These are phyloP conservation scores for Boletus insuetus DNA, from an alignment of 768 basidiomycete genomes.

Conservation along the genomic window DNA sequence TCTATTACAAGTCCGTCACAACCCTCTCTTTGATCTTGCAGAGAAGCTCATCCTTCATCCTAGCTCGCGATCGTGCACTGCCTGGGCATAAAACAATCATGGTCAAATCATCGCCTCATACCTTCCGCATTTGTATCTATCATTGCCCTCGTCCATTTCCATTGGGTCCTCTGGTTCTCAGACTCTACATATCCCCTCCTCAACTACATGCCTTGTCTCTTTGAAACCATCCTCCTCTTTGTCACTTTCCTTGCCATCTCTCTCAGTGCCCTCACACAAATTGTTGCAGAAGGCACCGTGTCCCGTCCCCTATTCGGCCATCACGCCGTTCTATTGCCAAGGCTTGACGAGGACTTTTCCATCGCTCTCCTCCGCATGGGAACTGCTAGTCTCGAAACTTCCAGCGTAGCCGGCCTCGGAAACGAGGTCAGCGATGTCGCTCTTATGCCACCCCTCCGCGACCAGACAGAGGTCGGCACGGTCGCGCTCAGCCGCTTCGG, in stretches of 20 bases:
- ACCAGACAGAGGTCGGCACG: conserved; percentile 28
- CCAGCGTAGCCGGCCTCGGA: conserved; percentile 65
- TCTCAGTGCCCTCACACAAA: conserved; percentile 64
- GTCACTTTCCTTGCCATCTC: conserved; percentile 57
- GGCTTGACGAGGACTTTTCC: conserved; percentile 71
- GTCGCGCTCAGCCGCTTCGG: conserved; percentile 43
- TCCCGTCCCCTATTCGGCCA: conserved; percentile 58
- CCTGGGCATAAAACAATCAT: conserved; percentile 59
- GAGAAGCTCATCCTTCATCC: neutral
- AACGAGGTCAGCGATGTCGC: conserved; percentile 67
- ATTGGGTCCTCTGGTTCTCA: conserved; percentile 52
- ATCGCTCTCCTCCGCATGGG: conserved; percentile 69
- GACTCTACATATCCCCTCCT: conserved; percentile 60
- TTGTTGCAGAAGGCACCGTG: conserved; percentile 59
- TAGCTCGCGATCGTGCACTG: conserved; percentile 65
- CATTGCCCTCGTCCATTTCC: conserved; percentile 65
- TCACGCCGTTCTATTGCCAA: conserved; percentile 42
- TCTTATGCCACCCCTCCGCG: conserved; percentile 11
- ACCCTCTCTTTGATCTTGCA: neutral
- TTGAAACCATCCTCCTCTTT: conserved; percentile 60
- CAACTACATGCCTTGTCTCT: conserved; percentile 70
- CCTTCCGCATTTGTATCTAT: conserved; percentile 64
- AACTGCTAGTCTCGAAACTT: conserved; percentile 73
- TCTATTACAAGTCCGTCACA: conserved; percentile 57
- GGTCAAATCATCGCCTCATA: conserved; percentile 65